These are phyloP conservation scores for Parsonsia alboflavescens DNA, from an alignment of 257 asterid genomes.

Conservation along the genomic window DNA sequence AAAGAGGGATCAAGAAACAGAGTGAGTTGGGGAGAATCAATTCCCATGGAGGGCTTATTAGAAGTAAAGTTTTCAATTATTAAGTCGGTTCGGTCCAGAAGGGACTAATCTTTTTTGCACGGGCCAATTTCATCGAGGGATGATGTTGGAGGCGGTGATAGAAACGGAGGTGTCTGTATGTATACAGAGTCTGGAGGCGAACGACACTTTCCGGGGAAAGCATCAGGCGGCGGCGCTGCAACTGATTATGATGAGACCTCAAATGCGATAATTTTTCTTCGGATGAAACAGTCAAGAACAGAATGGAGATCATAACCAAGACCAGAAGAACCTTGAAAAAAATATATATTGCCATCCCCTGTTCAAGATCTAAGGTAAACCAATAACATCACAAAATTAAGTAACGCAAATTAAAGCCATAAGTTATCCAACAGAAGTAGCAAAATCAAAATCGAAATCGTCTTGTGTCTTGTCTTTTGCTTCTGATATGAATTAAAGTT, in stretches of 20 bases:
- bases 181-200: slow-evolving; percentile 30
- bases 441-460: too few species aligned
- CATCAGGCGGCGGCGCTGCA: neutral
- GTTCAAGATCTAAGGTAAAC: too few species aligned
- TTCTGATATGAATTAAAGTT: too few species aligned
- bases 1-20: neutral
- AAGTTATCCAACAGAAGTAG: too few species aligned
- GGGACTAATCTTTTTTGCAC: slow-evolving; percentile 79
- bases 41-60: neutral
- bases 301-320: slow-evolving; percentile 10
- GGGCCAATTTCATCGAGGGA: slow-evolving; percentile 55
- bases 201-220: neutral
- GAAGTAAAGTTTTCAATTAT: slow-evolving; percentile 38
- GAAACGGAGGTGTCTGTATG: slow-evolving; percentile 41
- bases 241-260: neutral
- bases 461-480: too few species aligned
- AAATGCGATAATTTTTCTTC: neutral
- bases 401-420: too few species aligned
- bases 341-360: too few species aligned
- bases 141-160: slow-evolving; percentile 18
- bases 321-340: neutral
- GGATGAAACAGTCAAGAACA: slow-evolving; percentile 17
- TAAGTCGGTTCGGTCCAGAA: slow-evolving; percentile 93
- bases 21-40: too few species aligned
- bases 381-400: too few species aligned